phyloP scores from a whole-genome alignment of 1,284 basidiomycete species.

The Ustilago tritici region DNA sequence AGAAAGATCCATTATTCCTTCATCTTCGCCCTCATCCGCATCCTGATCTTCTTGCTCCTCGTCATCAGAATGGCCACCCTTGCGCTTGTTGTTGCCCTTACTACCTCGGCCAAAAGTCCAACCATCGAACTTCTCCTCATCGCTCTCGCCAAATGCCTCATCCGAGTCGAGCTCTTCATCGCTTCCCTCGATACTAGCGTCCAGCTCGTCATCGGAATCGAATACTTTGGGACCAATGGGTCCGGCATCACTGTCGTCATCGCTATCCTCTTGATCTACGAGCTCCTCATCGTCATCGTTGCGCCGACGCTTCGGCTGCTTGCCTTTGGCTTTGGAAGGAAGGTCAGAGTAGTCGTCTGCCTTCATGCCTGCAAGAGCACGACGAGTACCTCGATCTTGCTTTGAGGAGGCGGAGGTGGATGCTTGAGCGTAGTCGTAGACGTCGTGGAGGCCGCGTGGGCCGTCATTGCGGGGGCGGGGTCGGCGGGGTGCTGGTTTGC shows the following conservation, averaged over 20 bases:
- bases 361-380: conserved; percentile 35
- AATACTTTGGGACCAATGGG: conserved; percentile 55
- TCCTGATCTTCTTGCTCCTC: conserved; percentile 40
- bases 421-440: conserved; percentile 37
- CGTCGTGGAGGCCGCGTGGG: conserved; percentile 27
- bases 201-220: conserved; percentile 57
- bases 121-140: conserved; percentile 61
- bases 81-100: conserved; percentile 20
- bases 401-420: conserved; percentile 33
- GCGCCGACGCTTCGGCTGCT: conserved; percentile 13
- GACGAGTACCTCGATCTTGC: conserved; percentile 28
- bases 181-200: conserved; percentile 51
- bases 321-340: conserved; percentile 41
- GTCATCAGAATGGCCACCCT: conserved; percentile 5
- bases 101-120: conserved; percentile 42
- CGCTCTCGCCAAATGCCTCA: conserved; percentile 67
- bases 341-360: conserved; percentile 37
- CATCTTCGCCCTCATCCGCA: conserved; percentile 55
- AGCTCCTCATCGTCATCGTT: conserved; percentile 17
- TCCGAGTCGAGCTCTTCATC: conserved; percentile 68
- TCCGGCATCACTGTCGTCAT: conserved; percentile 16
- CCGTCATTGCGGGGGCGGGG: conserved; percentile 7
- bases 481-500: conserved; percentile 19
- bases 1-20: conserved; percentile 62
- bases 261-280: conserved; percentile 24